Percentiles rank a stretch among this genome's conserved stretches.
phyloP scores from a whole-genome alignment of 2,329 filamentous ascomycete species.

The Alternaria sp. region DNA sequence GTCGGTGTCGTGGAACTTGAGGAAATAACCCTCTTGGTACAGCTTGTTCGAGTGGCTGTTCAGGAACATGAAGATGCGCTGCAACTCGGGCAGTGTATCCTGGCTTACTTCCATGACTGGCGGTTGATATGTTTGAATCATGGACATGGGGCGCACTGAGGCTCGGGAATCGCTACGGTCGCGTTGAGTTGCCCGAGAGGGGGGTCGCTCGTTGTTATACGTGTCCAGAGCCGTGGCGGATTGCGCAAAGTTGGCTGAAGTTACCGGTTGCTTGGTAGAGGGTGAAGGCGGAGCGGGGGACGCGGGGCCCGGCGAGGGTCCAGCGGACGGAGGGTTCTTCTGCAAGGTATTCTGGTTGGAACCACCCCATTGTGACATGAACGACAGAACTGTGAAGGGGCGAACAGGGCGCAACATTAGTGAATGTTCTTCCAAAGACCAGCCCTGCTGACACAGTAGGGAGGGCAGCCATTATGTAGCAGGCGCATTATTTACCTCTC shows the following conservation, averaged over 20 bases:
- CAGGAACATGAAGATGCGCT: conserved; percentile 91
- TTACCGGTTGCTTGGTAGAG: conserved; percentile 32
- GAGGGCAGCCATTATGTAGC: conserved; percentile 10
- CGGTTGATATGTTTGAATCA: conserved; percentile 85
- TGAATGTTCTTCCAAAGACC: conserved; percentile 19
- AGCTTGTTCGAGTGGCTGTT: conserved; percentile 96
- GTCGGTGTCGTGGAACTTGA: conserved; percentile 96
- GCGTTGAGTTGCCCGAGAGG: conserved; percentile 48
- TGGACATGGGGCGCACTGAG: conserved; percentile 78
- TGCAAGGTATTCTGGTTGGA: conserved; percentile 40
- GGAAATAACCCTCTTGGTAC: conserved; percentile 96
- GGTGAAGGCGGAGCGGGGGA: conserved; percentile 46
- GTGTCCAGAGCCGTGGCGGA: conserved; percentile 44
- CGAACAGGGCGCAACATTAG: conserved; percentile 40
- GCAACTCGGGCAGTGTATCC: conserved; percentile 90
- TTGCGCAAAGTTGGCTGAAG: conserved; percentile 31
- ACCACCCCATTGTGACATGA: conserved; percentile 81
- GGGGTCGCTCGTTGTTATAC: conserved; percentile 34
- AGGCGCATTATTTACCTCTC: conserved; percentile 43
- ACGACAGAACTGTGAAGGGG: conserved; percentile 74
- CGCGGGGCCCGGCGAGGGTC: conserved; percentile 42
- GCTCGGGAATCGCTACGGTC: conserved; percentile 59
- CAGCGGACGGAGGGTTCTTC: conserved; percentile 32
- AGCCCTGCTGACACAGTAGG: conserved; percentile 13
- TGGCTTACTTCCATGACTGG: conserved; percentile 83